phyloP scores from a whole-genome alignment of 139 green algal genomes.

The Chlorella sp. region DNA sequence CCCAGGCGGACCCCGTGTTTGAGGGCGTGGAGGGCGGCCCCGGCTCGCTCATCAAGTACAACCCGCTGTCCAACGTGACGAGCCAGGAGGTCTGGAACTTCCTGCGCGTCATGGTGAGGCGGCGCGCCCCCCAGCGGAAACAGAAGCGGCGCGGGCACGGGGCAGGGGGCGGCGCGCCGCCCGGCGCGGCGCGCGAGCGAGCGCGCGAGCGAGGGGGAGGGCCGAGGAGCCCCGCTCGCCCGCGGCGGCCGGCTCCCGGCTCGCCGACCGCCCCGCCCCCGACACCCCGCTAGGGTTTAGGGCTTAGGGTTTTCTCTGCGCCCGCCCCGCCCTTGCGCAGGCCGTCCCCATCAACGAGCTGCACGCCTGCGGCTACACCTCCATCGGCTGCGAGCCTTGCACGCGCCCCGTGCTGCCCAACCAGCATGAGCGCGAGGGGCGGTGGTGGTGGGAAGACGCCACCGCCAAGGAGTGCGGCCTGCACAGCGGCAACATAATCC shows the following conservation, averaged over 20 bases:
- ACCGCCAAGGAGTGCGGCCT: conserved; percentile 96
- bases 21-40: conserved; percentile 80
- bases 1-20: conserved; percentile 90
- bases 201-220: no score
- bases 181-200: no score
- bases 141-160: no score
- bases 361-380: conserved; percentile 90
- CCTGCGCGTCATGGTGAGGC: conserved; percentile 90
- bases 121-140: no score
- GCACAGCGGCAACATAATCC: conserved; percentile 90
- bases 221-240: no score
- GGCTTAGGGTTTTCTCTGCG: background rate
- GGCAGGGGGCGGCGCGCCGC: no score
- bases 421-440: conserved; percentile 96
- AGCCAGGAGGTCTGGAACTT: conserved; percentile 96
- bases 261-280: no score
- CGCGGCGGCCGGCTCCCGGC: no score
- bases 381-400: conserved; percentile 98
- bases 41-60: conserved; percentile 97
- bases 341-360: conserved; percentile 92
- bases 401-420: conserved; percentile 93
- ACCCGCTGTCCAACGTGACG: conserved; percentile 92
- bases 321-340: conserved; percentile 20
- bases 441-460: conserved; percentile 99
- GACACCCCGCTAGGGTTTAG: no score